phyloP scores from a whole-genome alignment of 768 basidiomycete genomes.

The Chlorophyllum brunneum region DNA sequence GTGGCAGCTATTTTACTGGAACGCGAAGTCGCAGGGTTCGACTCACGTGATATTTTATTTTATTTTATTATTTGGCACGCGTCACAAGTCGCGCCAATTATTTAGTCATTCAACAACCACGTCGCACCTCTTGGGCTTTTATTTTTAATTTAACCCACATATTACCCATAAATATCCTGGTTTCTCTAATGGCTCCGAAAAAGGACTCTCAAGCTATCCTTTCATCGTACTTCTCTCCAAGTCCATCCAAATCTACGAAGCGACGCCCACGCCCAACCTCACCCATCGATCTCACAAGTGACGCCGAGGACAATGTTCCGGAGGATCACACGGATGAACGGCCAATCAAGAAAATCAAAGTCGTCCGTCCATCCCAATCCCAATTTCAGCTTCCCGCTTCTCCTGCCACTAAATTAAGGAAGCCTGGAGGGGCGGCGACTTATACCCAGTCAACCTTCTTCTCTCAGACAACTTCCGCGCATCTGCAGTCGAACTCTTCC shows the following conservation, averaged over 20 bases:
- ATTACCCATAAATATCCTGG: not conserved
- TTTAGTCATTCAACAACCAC: not conserved
- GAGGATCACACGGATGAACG: conserved; percentile 28
- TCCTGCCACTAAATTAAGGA: not conserved
- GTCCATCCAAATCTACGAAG: conserved; percentile 23
- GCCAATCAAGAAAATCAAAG: conserved; percentile 13
- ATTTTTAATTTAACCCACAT: not conserved
- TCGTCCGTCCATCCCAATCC: conserved; percentile 8
- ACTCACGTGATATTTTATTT: too few relatives aligned
- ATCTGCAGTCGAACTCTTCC: not conserved
- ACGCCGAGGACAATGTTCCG: conserved; percentile 26
- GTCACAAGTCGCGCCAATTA: not conserved
- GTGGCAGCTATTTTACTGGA: not conserved
- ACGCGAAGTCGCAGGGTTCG: too few relatives aligned
- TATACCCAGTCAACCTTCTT: conserved; percentile 6
- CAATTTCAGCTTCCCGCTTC: conserved; percentile 1
- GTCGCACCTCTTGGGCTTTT: too few relatives aligned
- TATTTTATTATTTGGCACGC: too few relatives aligned
- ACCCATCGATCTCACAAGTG: conserved; percentile 53
- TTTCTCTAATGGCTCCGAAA: conserved; percentile 16
- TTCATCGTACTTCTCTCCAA: conserved; percentile 35
- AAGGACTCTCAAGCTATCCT: conserved; percentile 30
- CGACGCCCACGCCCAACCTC: conserved; percentile 21
- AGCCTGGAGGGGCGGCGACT: not conserved
- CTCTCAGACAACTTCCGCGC: not conserved